phyloP scores from a whole-genome alignment of 345 rosid genomes.

The Eucalyptus regnans region DNA sequence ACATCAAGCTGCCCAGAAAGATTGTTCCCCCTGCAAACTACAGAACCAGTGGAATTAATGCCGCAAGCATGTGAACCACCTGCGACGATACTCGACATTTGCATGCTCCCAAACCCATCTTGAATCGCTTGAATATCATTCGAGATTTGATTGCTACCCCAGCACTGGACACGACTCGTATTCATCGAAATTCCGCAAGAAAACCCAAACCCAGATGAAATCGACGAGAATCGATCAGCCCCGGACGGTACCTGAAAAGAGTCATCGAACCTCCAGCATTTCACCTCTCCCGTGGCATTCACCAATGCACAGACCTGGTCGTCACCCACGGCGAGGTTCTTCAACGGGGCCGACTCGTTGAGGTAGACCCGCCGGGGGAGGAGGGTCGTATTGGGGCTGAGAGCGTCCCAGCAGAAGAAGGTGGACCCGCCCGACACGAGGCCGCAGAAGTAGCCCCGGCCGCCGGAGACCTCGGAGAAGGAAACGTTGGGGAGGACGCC shows the following conservation, averaged over 20 bases:
- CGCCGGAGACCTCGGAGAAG: constrained; percentile 62
- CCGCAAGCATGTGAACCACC: constrained; percentile 84
- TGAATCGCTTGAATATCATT: constrained; percentile 9
- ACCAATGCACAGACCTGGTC: constrained; percentile 56
- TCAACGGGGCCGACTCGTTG: constrained; percentile 21
- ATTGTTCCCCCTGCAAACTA: constrained; percentile 52
- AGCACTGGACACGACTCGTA: constrained; percentile 21
- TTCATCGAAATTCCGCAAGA: constrained; percentile 46
- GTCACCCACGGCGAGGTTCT: constrained; percentile 45
- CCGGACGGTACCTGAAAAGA: not conserved
- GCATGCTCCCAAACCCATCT: constrained; percentile 21
- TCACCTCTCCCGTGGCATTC: constrained; percentile 13
- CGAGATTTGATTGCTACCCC: constrained; percentile 38
- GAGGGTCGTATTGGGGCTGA: not conserved
- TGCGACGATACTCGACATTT: constrained; percentile 40
- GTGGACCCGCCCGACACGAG: constrained; percentile 47
- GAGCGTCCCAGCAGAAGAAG: constrained; percentile 54
- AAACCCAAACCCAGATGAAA: constrained; percentile 67
- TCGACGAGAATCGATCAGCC: constrained; percentile 11
- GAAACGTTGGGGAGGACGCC: constrained; percentile 39
- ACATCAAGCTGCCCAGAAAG: constrained; percentile 38
- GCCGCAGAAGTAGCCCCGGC: constrained; percentile 48
- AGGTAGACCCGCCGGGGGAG: constrained; percentile 30
- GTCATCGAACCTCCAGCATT: constrained; percentile 44
- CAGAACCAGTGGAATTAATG: constrained; percentile 29